Percentiles rank a stretch among this genome's conserved stretches.
Evolutionary conservation across 441 rosid genomes (phyloP).

Genomic region (Metrosideros polymorpha): DNA sequence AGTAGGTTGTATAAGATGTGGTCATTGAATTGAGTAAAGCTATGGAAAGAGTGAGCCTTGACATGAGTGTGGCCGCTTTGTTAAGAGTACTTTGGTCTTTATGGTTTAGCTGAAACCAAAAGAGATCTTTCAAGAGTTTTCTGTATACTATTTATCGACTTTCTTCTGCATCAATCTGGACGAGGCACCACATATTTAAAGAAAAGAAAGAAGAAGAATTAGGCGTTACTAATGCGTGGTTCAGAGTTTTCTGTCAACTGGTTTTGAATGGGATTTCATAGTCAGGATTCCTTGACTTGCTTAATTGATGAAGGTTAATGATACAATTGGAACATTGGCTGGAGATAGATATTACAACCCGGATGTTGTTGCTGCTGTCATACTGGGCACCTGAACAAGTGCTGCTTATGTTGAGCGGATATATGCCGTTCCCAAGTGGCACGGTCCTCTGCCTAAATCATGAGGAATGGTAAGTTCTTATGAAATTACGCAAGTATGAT

Average conservation of each 20-base stretch:
- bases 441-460: slow-evolving; percentile 14
- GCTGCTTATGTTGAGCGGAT: slow-evolving; percentile 43
- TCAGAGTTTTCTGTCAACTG: neutral
- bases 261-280: neutral
- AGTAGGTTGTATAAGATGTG: slow-evolving; percentile 22
- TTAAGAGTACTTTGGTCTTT: slow-evolving; percentile 7
- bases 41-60: slow-evolving; percentile 27
- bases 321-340: slow-evolving; percentile 42
- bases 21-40: slow-evolving; percentile 29
- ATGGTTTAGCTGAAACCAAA: neutral
- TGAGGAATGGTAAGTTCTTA: slow-evolving; percentile 31
- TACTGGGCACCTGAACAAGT: slow-evolving; percentile 38
- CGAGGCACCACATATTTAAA: neutral
- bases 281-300: slow-evolving; percentile 3
- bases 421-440: slow-evolving; percentile 27
- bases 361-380: slow-evolving; percentile 44
- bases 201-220: too few species aligned
- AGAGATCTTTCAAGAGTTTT: neutral
- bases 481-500: too few species aligned
- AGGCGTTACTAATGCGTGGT: neutral
- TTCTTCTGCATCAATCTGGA: neutral
- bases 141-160: neutral
- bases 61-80: slow-evolving; percentile 23
- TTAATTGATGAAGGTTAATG: slow-evolving; percentile 36
- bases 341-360: slow-evolving; percentile 44